Percentiles rank a stretch among this genome's conserved stretches.
Evolutionary conservation across 768 basidiomycete genomes (phyloP).

Genomic region (Suillus occidentalis): DNA sequence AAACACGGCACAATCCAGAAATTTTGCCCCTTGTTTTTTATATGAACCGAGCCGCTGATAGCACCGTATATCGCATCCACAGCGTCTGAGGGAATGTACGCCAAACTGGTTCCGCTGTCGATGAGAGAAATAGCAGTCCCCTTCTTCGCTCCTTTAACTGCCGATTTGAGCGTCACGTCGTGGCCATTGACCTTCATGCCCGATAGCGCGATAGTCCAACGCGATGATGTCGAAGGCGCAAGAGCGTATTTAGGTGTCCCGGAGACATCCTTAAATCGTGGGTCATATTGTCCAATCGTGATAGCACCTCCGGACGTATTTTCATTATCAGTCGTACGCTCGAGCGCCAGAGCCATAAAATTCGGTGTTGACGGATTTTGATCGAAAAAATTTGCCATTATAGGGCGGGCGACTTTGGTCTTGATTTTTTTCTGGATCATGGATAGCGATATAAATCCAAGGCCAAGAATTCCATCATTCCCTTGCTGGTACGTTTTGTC

Average conservation of each 20-base stretch:
- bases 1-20: slow-evolving; percentile 40
- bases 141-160: slow-evolving; percentile 28
- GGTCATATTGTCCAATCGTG: slow-evolving; percentile 43
- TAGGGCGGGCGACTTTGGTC: slow-evolving; percentile 22
- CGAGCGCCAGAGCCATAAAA: slow-evolving; percentile 43
- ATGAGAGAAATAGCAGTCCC: slow-evolving; percentile 38
- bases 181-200: slow-evolving; percentile 36
- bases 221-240: slow-evolving; percentile 32
- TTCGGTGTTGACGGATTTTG: slow-evolving; percentile 36
- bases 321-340: slow-evolving; percentile 40
- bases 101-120: slow-evolving; percentile 45
- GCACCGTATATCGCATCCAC: slow-evolving; percentile 39
- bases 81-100: slow-evolving; percentile 34
- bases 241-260: slow-evolving; percentile 34
- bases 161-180: slow-evolving; percentile 29
- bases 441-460: slow-evolving; percentile 28
- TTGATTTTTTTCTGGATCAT: slow-evolving; percentile 20
- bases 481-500: slow-evolving; percentile 16
- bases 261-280: slow-evolving; percentile 31
- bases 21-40: slow-evolving; percentile 27
- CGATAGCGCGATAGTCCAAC: slow-evolving; percentile 45
- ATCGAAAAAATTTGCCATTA: slow-evolving; percentile 41
- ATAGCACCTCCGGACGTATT: slow-evolving; percentile 42
- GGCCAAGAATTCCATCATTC: slow-evolving; percentile 26
- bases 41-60: slow-evolving; percentile 37